Base-by-base conservation (phyloP, 202 grass and related monocot species). In the Alloteropsis angusta region DNA sequence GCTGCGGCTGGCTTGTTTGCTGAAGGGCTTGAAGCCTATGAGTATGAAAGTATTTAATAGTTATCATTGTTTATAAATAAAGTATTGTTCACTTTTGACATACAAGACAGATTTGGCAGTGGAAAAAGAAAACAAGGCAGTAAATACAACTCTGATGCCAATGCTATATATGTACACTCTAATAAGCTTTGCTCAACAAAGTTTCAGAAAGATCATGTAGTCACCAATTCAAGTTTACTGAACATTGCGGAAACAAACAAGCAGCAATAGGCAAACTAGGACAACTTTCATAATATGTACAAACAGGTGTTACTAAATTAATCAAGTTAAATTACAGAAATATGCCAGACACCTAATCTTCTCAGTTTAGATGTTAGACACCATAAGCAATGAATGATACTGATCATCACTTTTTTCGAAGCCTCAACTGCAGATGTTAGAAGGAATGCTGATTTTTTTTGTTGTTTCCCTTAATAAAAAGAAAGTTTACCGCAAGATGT, bases 11-110 rank as follows among this genome's bases (percentile, higher is more conserved):
- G 26, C 76, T 75, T 90, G 79, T 90, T 85, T 49, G 77, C 70
- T 47, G 89, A 89, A 71, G 89, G 87, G 71, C 92, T 98, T 75
- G 89, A 68, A 71, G 80, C 89, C 94, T 97, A 78, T 54, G 34
- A 82, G 68, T 97, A 78, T 54, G 34, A 82, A 72, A 52, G 67
- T 47, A 70, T 26, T 70, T 75, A 87, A 17, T 55, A 59, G 42
- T 30, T 30, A 30, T 76, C 19, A 75, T 8, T 72, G 44, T 76
- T 64, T 55, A 68, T 72, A 57, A 46, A 77, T 28, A 43, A 62
- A 69, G 9, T 69, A 68, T 46, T 26, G 60, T 25, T 44, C 52
- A 68, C 26, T 59, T 79, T 79, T 68, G 13, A 53, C 42, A 60
- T 12, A 25, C 35, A 41, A 68, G 23, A 35, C 11, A 25, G 37